These are phyloP conservation scores for Myriosclerotinia curreyana DNA, from an alignment of 2,329 filamentous ascomycete species.

Conservation along the genomic window DNA sequence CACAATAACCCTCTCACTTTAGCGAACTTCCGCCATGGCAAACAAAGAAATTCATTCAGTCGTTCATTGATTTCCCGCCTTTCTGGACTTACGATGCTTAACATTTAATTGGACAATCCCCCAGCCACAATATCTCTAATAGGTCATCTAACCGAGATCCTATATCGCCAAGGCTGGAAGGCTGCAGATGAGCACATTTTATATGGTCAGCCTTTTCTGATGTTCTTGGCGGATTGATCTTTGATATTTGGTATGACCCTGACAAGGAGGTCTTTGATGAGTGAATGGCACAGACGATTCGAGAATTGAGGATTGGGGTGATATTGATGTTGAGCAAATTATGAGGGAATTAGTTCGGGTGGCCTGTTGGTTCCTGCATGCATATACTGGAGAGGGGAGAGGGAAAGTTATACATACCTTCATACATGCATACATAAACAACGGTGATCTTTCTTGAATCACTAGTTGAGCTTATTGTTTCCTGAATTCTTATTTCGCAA, in stretches of 20 bases:
- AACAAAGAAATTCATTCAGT: not conserved
- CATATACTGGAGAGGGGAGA: no score
- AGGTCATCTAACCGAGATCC: not conserved
- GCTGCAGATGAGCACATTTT: constrained; percentile 20
- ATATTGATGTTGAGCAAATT: constrained; percentile 8
- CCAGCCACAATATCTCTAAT: not conserved
- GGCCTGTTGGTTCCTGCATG: not conserved
- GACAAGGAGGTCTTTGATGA: not conserved
- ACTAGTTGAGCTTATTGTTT: not conserved
- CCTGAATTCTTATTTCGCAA: not conserved
- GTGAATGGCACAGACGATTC: not conserved
- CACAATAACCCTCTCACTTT: not conserved
- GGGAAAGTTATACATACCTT: not conserved
- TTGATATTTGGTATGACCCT: no score
- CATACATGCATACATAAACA: not conserved
- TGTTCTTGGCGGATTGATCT: not conserved
- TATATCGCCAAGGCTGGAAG: constrained; percentile 5
- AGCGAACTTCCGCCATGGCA: not conserved
- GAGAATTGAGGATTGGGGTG: not conserved
- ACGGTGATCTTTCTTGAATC: not conserved
- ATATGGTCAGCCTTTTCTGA: not conserved
- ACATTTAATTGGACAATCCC: not conserved
- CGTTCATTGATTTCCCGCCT: no score
- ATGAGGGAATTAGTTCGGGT: constrained; percentile 7
- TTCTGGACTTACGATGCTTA: no score